phyloP scores from a whole-genome alignment of 768 basidiomycete genomes.

The Pluteus cervinus region DNA sequence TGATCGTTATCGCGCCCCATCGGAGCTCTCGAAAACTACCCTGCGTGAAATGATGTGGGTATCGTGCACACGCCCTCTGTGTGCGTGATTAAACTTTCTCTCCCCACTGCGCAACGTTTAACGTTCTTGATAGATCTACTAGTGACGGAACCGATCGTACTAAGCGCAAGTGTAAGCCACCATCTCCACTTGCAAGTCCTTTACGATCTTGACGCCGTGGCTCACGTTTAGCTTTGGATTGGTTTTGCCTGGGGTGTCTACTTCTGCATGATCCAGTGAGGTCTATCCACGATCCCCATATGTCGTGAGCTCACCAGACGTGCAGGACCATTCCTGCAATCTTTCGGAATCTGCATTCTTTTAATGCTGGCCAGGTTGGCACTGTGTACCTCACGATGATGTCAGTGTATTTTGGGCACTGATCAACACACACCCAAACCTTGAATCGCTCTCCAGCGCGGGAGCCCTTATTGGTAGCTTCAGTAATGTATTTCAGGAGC shows the following conservation, averaged over 20 bases:
- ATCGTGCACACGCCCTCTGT: constrained; percentile 65
- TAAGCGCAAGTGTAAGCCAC: constrained; percentile 70
- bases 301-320: not conserved
- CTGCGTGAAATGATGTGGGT: constrained; percentile 57
- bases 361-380: constrained; percentile 54
- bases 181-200: too few relatives aligned
- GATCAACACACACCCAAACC: too few relatives aligned
- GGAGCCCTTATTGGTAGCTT: constrained; percentile 46
- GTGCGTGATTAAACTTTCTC: constrained; percentile 34
- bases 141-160: constrained; percentile 68
- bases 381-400: constrained; percentile 51
- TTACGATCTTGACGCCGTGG: constrained; percentile 7
- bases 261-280: constrained; percentile 59
- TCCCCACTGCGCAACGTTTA: not conserved
- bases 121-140: constrained; percentile 46
- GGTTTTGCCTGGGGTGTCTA: constrained; percentile 74
- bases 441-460: constrained; percentile 31
- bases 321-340: constrained; percentile 49
- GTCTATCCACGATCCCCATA: constrained; percentile 8
- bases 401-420: constrained; percentile 24
- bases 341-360: constrained; percentile 51
- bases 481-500: constrained; percentile 42
- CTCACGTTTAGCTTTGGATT: constrained; percentile 49
- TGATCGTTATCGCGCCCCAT: constrained; percentile 50
- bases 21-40: constrained; percentile 56